phyloP scores from a whole-genome alignment of 73 alveolate genomes.

The Durusdinium trenchii region DNA sequence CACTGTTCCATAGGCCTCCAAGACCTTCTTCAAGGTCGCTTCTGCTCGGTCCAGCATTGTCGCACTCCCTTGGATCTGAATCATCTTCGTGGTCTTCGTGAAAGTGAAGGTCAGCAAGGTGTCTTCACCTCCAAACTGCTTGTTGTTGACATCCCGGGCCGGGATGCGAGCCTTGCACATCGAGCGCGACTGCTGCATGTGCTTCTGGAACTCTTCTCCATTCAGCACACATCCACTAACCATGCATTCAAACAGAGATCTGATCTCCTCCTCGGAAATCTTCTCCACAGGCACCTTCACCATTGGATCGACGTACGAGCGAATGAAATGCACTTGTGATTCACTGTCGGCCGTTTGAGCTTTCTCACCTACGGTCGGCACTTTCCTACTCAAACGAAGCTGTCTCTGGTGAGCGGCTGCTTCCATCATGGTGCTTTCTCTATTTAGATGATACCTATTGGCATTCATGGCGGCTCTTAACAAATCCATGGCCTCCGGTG shows the following conservation, averaged over 20 bases:
- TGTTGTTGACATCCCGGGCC: neutral
- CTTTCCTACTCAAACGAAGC: neutral
- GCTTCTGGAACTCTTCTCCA: neutral
- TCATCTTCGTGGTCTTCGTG: constrained; percentile 50
- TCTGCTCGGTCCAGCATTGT: neutral
- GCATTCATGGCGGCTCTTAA: neutral
- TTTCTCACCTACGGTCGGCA: too few relatives aligned
- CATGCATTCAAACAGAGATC: constrained; percentile 29
- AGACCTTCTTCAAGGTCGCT: neutral
- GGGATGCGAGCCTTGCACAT: neutral
- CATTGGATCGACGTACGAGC: neutral
- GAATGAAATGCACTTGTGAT: neutral
- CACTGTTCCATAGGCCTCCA: neutral
- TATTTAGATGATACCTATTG: neutral
- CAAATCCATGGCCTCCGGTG: constrained; percentile 36
- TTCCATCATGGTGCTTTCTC: constrained; percentile 23
- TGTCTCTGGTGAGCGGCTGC: constrained; percentile 38
- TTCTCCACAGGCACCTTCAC: neutral
- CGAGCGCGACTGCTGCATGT: neutral
- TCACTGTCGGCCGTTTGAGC: neutral
- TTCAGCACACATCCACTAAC: neutral
- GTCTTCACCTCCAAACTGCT: neutral
- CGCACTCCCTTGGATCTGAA: constrained; percentile 45
- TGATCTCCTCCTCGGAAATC: neutral
- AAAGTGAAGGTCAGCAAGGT: neutral